phyloP scores from a whole-genome alignment of 139 green algal genomes.

The Chlorella ohadii region DNA sequence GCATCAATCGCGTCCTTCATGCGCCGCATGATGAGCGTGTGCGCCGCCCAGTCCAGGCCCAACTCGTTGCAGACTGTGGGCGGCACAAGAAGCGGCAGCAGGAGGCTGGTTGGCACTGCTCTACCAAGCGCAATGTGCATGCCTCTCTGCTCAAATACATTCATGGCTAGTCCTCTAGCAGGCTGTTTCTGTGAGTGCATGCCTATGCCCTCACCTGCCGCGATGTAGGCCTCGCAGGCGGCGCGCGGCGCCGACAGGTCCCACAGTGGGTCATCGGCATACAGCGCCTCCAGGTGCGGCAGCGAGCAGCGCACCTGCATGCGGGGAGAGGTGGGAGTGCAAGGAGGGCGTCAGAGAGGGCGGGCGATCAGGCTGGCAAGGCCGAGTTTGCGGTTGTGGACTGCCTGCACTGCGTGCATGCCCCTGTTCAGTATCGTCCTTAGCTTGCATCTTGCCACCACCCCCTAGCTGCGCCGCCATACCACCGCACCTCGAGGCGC shows the following conservation, averaged over 20 bases:
- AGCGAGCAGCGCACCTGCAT: slow-evolving; percentile 17
- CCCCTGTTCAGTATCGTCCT: too few relatives aligned
- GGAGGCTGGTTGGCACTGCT: too few relatives aligned
- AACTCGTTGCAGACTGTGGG: slow-evolving; percentile 15
- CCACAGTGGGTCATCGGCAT: slow-evolving; percentile 17
- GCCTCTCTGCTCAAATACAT: too few relatives aligned
- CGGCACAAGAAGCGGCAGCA: too few relatives aligned
- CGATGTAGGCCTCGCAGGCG: slow-evolving; percentile 16
- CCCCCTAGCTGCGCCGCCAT: too few relatives aligned
- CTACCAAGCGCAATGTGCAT: too few relatives aligned
- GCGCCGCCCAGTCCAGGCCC: slow-evolving; percentile 8
- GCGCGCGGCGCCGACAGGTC: slow-evolving; percentile 14
- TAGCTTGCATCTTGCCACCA: too few relatives aligned
- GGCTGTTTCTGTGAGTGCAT: too few relatives aligned
- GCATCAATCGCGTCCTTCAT: slow-evolving; percentile 28
- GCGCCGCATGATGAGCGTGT: slow-evolving; percentile 9
- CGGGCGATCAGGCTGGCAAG: too few relatives aligned
- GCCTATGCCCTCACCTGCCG: background rate
- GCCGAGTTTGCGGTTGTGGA: too few relatives aligned
- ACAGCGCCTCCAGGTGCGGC: background rate
- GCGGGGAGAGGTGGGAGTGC: background rate
- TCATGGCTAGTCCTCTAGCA: too few relatives aligned
- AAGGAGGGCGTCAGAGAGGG: background rate
- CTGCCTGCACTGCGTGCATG: too few relatives aligned
- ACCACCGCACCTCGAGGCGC: background rate